Evolutionary conservation across 139 green algal genomes (phyloP).

Genomic region (Chlorella sp.): DNA sequence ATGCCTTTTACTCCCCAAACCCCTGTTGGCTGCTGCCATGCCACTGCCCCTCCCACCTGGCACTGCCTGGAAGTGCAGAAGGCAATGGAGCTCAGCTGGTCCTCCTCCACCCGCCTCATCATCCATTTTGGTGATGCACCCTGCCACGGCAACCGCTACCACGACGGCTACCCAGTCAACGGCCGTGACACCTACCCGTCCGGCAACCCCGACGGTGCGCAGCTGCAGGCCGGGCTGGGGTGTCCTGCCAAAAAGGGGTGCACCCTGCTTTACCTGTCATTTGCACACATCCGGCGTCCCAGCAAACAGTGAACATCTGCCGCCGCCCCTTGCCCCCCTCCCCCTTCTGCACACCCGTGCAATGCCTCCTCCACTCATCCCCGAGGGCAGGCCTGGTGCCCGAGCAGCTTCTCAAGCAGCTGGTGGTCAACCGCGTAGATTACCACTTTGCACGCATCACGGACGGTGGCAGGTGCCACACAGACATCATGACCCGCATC

Average conservation of each 20-base stretch:
- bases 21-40: no score
- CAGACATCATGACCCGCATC: constrained; percentile 24
- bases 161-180: neutral
- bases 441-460: constrained; percentile 45
- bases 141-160: constrained; percentile 39
- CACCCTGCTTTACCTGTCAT: neutral
- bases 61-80: neutral
- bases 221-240: no score
- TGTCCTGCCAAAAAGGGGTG: no score
- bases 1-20: no score
- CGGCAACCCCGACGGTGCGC: constrained; percentile 24
- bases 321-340: no score
- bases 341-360: no score
- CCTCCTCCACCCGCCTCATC: constrained; percentile 37
- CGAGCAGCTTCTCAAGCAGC: constrained; percentile 26
- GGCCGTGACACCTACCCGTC: neutral
- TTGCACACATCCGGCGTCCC: no score
- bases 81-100: constrained; percentile 28
- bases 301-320: no score
- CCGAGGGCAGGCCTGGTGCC: constrained; percentile 40
- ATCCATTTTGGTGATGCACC: constrained; percentile 48
- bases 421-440: constrained; percentile 24
- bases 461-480: neutral
- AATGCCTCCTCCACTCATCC: no score
- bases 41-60: neutral